Evolutionary conservation across 225 moss, liverwort and hornwort genomes (phyloP).

Genomic region (Polytrichum formosum): DNA sequence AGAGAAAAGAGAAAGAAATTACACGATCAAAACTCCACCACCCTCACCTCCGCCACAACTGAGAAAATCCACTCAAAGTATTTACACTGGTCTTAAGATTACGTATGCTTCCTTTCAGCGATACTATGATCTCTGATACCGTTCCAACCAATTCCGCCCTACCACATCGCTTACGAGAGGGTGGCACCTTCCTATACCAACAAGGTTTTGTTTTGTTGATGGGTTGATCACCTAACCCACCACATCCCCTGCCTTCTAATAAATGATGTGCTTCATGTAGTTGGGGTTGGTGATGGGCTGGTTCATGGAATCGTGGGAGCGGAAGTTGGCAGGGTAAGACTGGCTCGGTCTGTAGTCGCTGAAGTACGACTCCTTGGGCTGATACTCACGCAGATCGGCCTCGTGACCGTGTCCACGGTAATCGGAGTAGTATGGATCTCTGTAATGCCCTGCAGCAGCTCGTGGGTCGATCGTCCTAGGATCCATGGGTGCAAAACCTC

Average conservation of each 20-base stretch:
- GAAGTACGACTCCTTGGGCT: constrained; percentile 43
- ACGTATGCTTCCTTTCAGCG: constrained; percentile 9
- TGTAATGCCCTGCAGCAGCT: not conserved
- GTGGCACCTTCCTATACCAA: constrained; percentile 1
- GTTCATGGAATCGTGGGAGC: constrained; percentile 38
- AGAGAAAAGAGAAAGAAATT: too few species aligned
- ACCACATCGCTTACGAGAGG: constrained; percentile 19
- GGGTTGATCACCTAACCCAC: not conserved
- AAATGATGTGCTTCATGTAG: constrained; percentile 53
- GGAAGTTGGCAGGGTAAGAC: constrained; percentile 44
- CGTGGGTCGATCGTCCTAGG: constrained; percentile 8
- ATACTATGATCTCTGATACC: not conserved
- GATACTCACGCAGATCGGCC: constrained; percentile 20
- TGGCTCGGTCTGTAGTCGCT: constrained; percentile 55
- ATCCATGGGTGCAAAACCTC: constrained; percentile 26
- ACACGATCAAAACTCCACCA: constrained; percentile 27
- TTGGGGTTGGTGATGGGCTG: constrained; percentile 60
- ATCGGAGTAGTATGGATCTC: constrained; percentile 24
- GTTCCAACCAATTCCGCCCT: not conserved
- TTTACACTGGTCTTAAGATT: constrained; percentile 18
- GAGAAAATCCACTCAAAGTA: constrained; percentile 22
- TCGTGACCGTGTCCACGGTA: constrained; percentile 10
- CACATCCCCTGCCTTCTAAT: constrained; percentile 7
- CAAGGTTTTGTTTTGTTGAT: too few species aligned
- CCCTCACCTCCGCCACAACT: constrained; percentile 8